Base-by-base conservation (phyloP, 495 filamentous ascomycete species). In the Aspergillus biplanus region DNA sequence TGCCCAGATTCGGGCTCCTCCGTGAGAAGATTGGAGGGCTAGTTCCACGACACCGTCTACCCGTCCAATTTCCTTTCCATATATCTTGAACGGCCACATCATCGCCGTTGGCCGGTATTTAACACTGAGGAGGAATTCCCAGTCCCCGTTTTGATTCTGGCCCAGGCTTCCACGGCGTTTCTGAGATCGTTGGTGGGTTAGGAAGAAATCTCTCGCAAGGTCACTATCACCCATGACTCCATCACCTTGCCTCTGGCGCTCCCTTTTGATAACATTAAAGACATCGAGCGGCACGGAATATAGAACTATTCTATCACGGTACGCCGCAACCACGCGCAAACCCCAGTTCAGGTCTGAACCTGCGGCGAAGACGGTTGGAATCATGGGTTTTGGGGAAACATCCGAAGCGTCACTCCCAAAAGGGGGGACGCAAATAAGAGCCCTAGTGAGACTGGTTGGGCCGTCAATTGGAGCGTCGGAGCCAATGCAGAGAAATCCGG, bases 251-350 rank as follows among this genome's bases (percentile, higher is more conserved):
- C 66, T 63, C 46, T 77, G 68, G 5, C 78, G 75, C 52, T 80
- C 78, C 44, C 69, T 75, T 32, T 71, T 71, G 27, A 80, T 68
- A 7, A 79, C 71, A 54, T 82, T 74, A 55, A 86, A 87, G 3
- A 86, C 70, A 70, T 92, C 89, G 0, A 83, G 69, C 0, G 89
- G 87, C 8, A 92, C 74, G 8, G 83, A 85, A 67, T 87, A 92
- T 0, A 92, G 69, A 47, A 85, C 80, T 16, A 92, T 71, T 7
- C 67, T 67, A 44, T 82, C 75, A 7, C 78, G 77, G 62, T 84
- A 90, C 1, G 75, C 86, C 7, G 83, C 89, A 4, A 85, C 85
- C n/a, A 92, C 74, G 5, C 87, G 78, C 2, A 87, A 77, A 33
- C 89, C 88, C 78, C 82, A 85, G 18, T 67, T 71, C n/a, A 89